phyloP scores from a whole-genome alignment of 116 monocot genomes.

The Phalaenopsis hybrid region DNA sequence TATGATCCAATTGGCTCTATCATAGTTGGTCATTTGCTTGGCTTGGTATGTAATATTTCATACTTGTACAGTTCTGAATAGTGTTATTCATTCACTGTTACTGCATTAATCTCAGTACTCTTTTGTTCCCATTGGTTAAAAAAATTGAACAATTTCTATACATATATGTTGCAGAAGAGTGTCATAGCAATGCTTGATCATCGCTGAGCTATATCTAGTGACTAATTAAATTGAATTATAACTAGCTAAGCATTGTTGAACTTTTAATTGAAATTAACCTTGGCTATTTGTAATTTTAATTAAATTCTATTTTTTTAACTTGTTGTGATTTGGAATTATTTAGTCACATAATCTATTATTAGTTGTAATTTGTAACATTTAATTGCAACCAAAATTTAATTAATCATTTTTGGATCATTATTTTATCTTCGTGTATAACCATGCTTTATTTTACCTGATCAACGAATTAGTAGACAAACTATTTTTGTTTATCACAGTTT shows the following conservation, averaged over 20 bases:
- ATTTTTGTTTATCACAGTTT: no score
- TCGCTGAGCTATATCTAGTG: neutral
- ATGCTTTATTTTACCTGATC: no score
- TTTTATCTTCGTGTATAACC: no score
- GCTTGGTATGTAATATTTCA: conserved; percentile 55
- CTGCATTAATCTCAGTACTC: neutral
- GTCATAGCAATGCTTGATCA: neutral
- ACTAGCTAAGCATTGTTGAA: neutral
- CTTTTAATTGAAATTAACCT: neutral
- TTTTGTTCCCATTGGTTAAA: neutral
- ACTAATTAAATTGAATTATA: neutral
- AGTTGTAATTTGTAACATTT: neutral
- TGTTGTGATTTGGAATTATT: neutral
- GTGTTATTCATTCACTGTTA: neutral
- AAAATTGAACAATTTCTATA: neutral
- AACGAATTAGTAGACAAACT: no score
- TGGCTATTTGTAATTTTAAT: neutral
- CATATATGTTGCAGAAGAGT: neutral
- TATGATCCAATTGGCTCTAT: conserved; percentile 98
- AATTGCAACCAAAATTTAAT: no score
- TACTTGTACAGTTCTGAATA: neutral
- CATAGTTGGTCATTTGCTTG: conserved; percentile 89
- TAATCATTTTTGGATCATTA: no score
- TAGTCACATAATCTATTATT: neutral
- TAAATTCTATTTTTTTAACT: neutral